Conservation (phyloP, 1,284 basidiomycete genomes). For the Quambalaria eucalypti region DNA sequence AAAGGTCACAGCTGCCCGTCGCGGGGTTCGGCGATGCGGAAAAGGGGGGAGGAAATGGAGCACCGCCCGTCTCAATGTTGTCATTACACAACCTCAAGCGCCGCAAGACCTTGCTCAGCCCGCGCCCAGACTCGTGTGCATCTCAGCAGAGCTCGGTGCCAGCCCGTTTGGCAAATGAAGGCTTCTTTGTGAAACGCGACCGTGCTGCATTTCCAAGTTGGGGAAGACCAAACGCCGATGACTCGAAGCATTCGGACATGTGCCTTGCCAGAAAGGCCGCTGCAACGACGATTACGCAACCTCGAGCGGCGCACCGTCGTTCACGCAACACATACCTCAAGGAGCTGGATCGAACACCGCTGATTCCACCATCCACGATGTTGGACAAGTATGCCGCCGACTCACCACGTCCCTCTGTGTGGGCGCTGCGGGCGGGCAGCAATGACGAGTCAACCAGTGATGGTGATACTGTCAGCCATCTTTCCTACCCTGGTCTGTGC, state of each 20-base stretch:
- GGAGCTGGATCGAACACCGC: too few relatives aligned
- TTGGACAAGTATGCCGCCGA: neutral
- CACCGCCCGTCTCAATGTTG: neutral
- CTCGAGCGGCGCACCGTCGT: too few relatives aligned
- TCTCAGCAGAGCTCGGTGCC: too few relatives aligned
- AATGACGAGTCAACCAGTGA: neutral
- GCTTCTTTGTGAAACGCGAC: neutral
- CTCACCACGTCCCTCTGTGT: neutral
- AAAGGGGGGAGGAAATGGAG: neutral
- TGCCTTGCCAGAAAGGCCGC: too few relatives aligned
- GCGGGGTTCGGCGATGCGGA: neutral
- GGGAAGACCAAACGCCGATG: neutral
- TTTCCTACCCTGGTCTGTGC: neutral
- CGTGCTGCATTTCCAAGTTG: neutral
- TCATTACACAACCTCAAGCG: neutral
- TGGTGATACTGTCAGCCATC: neutral
- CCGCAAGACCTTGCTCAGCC: neutral
- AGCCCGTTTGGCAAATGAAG: neutral
- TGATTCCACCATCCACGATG: too few relatives aligned
- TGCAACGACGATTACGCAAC: too few relatives aligned
- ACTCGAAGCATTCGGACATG: neutral
- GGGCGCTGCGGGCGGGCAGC: neutral
- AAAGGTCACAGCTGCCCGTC: conserved; percentile 16
- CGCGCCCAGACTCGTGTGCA: too few relatives aligned
- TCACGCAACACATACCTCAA: too few relatives aligned